Conservation (phyloP, 345 rosid species). For the Syzygium aqueum region DNA sequence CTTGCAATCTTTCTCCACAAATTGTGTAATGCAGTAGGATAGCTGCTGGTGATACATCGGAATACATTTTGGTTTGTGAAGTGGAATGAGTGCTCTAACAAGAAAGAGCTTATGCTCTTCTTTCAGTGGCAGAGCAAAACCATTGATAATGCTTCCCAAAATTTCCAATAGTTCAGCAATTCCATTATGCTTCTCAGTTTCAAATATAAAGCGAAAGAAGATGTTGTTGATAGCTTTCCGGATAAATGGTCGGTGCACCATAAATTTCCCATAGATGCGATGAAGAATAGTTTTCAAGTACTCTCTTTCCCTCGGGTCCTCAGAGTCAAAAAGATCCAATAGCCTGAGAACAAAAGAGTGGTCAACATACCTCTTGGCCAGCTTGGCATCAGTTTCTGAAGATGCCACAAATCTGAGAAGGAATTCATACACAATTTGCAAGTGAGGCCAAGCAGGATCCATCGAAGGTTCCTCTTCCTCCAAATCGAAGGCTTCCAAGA, state of each 20-base stretch:
- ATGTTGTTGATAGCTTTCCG: conserved; percentile 76
- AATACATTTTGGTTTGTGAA: conserved; percentile 76
- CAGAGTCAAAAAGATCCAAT: conserved; percentile 76
- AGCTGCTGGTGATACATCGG: conserved; percentile 76
- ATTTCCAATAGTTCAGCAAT: conserved; percentile 75
- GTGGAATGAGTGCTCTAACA: conserved; percentile 70
- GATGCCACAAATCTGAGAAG: conserved; percentile 72
- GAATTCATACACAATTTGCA: conserved; percentile 72
- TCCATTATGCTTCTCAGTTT: conserved; percentile 84
- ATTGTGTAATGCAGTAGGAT: conserved; percentile 75
- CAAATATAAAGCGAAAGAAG: conserved; percentile 72
- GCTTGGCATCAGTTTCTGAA: conserved; percentile 75
- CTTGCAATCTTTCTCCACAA: conserved; percentile 84
- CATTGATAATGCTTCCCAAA: conserved; percentile 85
- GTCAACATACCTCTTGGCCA: conserved; percentile 74
- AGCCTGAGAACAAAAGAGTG: conserved; percentile 72
- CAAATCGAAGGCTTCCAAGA: conserved; percentile 57
- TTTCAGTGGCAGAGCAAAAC: conserved; percentile 76
- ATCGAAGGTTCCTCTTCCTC: conserved; percentile 75
- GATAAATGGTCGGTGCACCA: conserved; percentile 85
- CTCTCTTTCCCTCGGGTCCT: conserved; percentile 80
- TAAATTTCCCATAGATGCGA: conserved; percentile 78
- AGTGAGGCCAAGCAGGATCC: conserved; percentile 85
- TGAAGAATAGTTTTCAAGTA: conserved; percentile 69
- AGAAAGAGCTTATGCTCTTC: conserved; percentile 94